These are phyloP conservation scores for Trichoderma sp. DNA, from an alignment of 2,329 filamentous ascomycete species.

Conservation along the genomic window DNA sequence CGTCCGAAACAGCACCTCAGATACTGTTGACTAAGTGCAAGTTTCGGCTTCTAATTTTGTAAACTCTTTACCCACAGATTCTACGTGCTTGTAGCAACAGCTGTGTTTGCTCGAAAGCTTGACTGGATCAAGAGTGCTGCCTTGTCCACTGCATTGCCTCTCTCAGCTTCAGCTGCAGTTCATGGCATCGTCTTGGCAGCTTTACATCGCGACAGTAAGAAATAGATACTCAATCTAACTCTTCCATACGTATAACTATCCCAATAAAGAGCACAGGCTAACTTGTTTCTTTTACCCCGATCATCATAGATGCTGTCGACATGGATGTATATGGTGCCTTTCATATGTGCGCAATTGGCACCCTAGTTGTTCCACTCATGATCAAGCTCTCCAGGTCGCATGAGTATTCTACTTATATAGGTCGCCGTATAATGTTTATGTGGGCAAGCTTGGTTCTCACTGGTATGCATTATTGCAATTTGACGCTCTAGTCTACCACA, in stretches of 20 bases:
- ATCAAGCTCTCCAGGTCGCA: constrained; percentile 64
- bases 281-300: background rate
- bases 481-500: background rate
- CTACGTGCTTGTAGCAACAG: constrained; percentile 64
- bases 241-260: no score
- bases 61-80: constrained; percentile 45
- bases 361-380: constrained; percentile 63
- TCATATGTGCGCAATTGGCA: constrained; percentile 66
- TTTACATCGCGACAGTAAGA: constrained; percentile 57
- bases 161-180: constrained; percentile 64
- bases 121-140: constrained; percentile 65
- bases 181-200: constrained; percentile 63
- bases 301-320: constrained; percentile 58
- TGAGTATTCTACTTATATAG: constrained; percentile 55
- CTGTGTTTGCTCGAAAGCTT: constrained; percentile 60
- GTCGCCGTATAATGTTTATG: constrained; percentile 65
- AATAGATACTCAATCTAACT: no score
- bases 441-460: constrained; percentile 64
- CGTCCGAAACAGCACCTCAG: background rate
- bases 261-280: background rate
- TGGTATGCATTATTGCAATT: constrained; percentile 40
- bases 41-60: background rate
- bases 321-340: constrained; percentile 70
- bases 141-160: constrained; percentile 61
- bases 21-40: background rate